These are phyloP conservation scores for Didymosphaeria variabile DNA, from an alignment of 2,329 filamentous ascomycete genomes.

Conservation along the genomic window DNA sequence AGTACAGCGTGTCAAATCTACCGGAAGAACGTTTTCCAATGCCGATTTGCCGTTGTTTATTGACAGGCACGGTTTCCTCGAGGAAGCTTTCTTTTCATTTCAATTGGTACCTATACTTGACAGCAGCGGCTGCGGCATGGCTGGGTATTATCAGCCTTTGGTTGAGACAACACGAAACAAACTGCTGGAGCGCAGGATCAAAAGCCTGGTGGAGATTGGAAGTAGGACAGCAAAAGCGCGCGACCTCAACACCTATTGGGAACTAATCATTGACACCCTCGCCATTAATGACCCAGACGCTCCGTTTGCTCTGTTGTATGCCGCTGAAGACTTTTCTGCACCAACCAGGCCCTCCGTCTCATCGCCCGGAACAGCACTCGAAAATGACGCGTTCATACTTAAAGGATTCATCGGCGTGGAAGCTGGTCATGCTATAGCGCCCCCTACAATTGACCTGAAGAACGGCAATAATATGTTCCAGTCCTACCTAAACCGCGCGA, in stretches of 20 bases:
- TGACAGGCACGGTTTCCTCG: constrained; percentile 70
- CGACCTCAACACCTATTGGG: constrained; percentile 76
- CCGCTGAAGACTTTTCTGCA: constrained; percentile 23
- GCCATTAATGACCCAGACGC: constrained; percentile 70
- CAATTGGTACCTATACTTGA: constrained; percentile 78
- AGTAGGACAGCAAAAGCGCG: constrained; percentile 73
- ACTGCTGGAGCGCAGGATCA: constrained; percentile 32
- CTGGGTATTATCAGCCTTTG: constrained; percentile 77
- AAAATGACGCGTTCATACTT: constrained; percentile 27
- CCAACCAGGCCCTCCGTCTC: constrained; percentile 18
- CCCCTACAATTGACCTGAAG: constrained; percentile 31
- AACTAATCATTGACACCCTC: constrained; percentile 70
- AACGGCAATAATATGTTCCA: constrained; percentile 28
- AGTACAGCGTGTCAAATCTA: constrained; percentile 30
- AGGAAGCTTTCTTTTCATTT: constrained; percentile 84
- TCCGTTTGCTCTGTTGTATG: constrained; percentile 39
- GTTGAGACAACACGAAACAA: constrained; percentile 67
- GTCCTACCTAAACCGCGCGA: constrained; percentile 44
- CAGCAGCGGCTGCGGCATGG: constrained; percentile 69
- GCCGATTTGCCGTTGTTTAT: constrained; percentile 79
- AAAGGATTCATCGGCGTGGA: constrained; percentile 35
- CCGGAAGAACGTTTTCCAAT: constrained; percentile 35
- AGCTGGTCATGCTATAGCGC: constrained; percentile 31
- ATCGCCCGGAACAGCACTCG: constrained; percentile 14
- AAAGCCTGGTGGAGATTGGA: constrained; percentile 70